Percentiles rank a stretch among this genome's conserved stretches.
Conservation (phyloP, 495 filamentous ascomycete species). For the Cercophora scortea region DNA sequence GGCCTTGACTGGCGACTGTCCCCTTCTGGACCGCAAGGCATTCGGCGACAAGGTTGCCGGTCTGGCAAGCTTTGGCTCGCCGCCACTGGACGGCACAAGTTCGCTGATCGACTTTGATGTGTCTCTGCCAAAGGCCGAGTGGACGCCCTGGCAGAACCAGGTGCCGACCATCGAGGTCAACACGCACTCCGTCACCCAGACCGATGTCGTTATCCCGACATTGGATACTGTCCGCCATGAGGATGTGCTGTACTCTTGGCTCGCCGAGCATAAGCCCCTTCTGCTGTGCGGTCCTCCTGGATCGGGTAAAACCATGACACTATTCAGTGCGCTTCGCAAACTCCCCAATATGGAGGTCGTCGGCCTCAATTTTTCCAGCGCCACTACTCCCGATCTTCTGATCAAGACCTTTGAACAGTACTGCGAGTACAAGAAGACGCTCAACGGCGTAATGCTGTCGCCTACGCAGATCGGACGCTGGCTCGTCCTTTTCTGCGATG, state of each 20-base stretch:
- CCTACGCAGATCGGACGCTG: constrained; percentile 95
- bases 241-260: constrained; percentile 96
- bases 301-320: constrained; percentile 98
- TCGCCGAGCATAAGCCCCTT: constrained; percentile 95
- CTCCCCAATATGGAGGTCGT: constrained; percentile 98
- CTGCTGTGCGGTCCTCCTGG: constrained; percentile 94
- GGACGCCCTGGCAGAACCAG: constrained; percentile 87
- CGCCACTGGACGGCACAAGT: constrained; percentile 60
- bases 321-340: constrained; percentile 94
- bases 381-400: constrained; percentile 92
- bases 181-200: constrained; percentile 93
- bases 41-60: constrained; percentile 79
- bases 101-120: constrained; percentile 96
- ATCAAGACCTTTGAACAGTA: constrained; percentile 99
- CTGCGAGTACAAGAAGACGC: constrained; percentile 97
- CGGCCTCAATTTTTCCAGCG: constrained; percentile 97
- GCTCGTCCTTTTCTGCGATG: constrained; percentile 98
- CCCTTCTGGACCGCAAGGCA: constrained; percentile 72
- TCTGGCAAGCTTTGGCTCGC: constrained; percentile 76
- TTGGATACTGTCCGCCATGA: constrained; percentile 95
- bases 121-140: constrained; percentile 74
- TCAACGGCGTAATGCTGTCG: constrained; percentile 92
- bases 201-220: constrained; percentile 95
- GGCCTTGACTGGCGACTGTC: constrained; percentile 93
- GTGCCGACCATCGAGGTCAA: constrained; percentile 94